Evolutionary conservation across 2,329 filamentous ascomycete genomes (phyloP).

Genomic region (Sporothrix luriei): DNA sequence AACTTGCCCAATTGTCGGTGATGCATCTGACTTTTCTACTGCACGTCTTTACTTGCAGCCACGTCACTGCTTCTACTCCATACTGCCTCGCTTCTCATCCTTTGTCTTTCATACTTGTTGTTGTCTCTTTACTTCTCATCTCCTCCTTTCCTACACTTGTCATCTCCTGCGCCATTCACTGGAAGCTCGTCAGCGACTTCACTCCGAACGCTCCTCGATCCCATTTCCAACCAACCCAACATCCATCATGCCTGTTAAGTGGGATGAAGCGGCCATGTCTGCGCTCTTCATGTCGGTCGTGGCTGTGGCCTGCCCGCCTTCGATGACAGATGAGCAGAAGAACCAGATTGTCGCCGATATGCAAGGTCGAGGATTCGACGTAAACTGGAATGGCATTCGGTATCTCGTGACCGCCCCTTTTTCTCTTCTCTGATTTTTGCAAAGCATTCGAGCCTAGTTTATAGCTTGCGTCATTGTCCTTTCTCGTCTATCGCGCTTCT

Average conservation of each 20-base stretch:
- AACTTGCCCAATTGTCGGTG: background rate
- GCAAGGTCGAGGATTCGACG: slow-evolving; percentile 37
- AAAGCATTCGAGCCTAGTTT: background rate
- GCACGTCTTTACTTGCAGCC: background rate
- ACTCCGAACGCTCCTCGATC: background rate
- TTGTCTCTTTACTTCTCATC: background rate
- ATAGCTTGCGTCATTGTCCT: background rate
- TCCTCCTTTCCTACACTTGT: background rate
- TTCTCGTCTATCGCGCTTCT: background rate
- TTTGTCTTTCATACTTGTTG: no score
- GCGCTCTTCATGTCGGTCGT: slow-evolving; percentile 41
- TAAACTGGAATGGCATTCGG: slow-evolving; percentile 46
- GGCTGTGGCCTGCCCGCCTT: slow-evolving; percentile 30
- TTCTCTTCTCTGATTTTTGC: background rate
- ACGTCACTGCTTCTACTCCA: background rate
- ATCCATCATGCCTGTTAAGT: slow-evolving; percentile 39
- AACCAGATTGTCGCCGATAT: slow-evolving; percentile 37
- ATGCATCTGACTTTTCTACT: background rate
- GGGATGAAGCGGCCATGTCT: slow-evolving; percentile 40
- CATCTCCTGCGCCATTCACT: background rate
- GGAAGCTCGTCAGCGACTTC: no score
- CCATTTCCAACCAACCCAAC: background rate
- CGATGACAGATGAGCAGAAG: slow-evolving; percentile 39
- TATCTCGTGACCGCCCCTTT: slow-evolving; percentile 34
- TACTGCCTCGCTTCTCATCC: background rate